These are phyloP conservation scores for Serendipita vermifera DNA, from an alignment of 768 basidiomycete genomes.

Conservation along the genomic window DNA sequence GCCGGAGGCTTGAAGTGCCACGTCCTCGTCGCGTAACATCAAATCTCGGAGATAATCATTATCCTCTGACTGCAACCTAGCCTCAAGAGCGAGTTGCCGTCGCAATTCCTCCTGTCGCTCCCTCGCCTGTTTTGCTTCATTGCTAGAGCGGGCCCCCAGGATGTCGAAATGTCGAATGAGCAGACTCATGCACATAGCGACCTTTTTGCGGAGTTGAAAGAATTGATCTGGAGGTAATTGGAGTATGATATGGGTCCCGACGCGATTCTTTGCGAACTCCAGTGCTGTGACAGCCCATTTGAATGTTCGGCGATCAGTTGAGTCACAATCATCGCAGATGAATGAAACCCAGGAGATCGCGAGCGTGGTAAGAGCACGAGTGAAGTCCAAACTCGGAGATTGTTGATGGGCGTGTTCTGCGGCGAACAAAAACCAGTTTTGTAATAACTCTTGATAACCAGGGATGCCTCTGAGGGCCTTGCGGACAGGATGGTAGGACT, in stretches of 20 bases:
- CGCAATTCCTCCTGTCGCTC: slow-evolving; percentile 61
- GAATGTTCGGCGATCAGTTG: slow-evolving; percentile 89
- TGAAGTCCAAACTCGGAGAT: slow-evolving; percentile 56
- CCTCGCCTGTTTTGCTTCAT: slow-evolving; percentile 82
- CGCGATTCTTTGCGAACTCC: slow-evolving; percentile 81
- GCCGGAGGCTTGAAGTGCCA: slow-evolving; percentile 11
- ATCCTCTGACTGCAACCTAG: slow-evolving; percentile 31
- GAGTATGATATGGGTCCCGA: slow-evolving; percentile 76
- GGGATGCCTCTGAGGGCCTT: slow-evolving; percentile 44
- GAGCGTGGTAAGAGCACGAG: slow-evolving; percentile 69
- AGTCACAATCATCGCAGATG: slow-evolving; percentile 96
- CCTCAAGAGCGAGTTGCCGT: slow-evolving; percentile 40
- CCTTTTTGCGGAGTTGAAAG: slow-evolving; percentile 76
- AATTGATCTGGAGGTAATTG: slow-evolving; percentile 83
- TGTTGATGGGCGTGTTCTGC: slow-evolving; percentile 91
- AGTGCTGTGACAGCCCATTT: slow-evolving; percentile 96
- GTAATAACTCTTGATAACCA: slow-evolving; percentile 71
- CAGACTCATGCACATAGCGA: slow-evolving; percentile 93
- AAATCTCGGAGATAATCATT: slow-evolving; percentile 20
- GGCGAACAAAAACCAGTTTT: slow-evolving; percentile 94
- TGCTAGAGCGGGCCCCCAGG: slow-evolving; percentile 77
- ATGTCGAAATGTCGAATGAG: slow-evolving; percentile 97
- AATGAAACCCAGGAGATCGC: slow-evolving; percentile 98
- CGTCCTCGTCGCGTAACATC: slow-evolving; percentile 1
- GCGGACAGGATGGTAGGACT: slow-evolving; percentile 80